Conservation (phyloP, 805 yeast species). For the Saturnispora besseyi region DNA sequence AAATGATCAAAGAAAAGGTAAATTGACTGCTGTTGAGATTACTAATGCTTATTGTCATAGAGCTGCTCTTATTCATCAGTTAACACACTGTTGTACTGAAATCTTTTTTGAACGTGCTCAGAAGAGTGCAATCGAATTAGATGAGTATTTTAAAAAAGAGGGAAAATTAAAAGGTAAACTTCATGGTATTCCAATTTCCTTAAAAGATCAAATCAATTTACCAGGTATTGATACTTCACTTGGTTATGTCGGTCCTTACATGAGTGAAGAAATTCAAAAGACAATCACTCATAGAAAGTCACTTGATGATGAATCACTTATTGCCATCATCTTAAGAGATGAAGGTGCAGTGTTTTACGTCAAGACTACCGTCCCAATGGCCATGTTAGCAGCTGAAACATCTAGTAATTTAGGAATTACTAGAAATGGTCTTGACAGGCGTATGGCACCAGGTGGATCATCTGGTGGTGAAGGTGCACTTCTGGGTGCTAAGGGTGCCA, state of each 20-base stretch:
- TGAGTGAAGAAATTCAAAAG: conserved; percentile 19
- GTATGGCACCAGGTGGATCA: conserved; percentile 34
- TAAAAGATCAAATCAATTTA: conserved; percentile 37
- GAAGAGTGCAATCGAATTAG: conserved; percentile 32
- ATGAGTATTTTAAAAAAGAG: conserved; percentile 26
- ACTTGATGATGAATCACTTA: conserved; percentile 23
- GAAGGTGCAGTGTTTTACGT: conserved; percentile 37
- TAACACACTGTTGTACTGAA: conserved; percentile 35
- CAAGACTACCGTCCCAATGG: conserved; percentile 37
- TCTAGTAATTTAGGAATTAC: conserved; percentile 32
- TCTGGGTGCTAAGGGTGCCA: conserved; percentile 24
- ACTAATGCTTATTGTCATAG: conserved; percentile 35
- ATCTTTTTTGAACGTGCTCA: conserved; percentile 35
- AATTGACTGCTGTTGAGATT: conserved; percentile 29
- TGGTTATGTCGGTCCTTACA: conserved; percentile 29
- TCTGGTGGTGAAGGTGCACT: conserved; percentile 39
- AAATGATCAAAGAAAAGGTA: conserved; percentile 23
- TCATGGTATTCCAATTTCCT: conserved; percentile 39
- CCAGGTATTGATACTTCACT: conserved; percentile 33
- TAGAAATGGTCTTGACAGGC: conserved; percentile 31
- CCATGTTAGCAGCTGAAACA: conserved; percentile 35
- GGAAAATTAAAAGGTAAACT: conserved; percentile 34
- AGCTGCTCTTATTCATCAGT: conserved; percentile 34
- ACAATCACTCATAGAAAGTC: conserved; percentile 21
- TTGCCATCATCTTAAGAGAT: conserved; percentile 27